A percentile compares a stretch with the other conserved stretches of the same genome.
Conservation (phyloP, 805 yeast genomes). For the Ogataea neopini region DNA sequence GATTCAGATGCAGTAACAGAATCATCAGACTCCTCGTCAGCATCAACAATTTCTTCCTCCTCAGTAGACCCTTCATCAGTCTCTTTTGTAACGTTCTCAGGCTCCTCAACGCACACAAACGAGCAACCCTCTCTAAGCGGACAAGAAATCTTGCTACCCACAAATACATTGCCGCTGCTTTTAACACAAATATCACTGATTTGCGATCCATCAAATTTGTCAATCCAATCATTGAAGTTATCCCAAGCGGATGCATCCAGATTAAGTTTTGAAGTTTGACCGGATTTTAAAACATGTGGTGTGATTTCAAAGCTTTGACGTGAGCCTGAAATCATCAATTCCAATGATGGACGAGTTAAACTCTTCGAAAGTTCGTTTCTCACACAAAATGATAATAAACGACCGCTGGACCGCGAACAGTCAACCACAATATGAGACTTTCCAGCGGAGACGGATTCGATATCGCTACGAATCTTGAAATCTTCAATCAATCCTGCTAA, state of each 20-base stretch:
- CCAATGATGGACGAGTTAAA: constrained; percentile 13
- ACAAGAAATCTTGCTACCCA: neutral
- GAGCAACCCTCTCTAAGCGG: neutral
- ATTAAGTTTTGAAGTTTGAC: constrained; percentile 9
- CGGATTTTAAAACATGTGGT: constrained; percentile 17
- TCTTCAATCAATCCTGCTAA: constrained; percentile 17
- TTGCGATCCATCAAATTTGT: neutral
- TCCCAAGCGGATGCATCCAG: constrained; percentile 14
- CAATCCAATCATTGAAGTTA: neutral
- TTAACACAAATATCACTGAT: neutral
- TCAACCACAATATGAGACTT: constrained; percentile 3
- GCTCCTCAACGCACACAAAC: neutral
- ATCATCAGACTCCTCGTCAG: constrained; percentile 1
- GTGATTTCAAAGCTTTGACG: constrained; percentile 9
- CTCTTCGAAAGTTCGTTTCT: constrained; percentile 11
- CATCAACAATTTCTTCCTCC: neutral
- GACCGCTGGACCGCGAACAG: constrained; percentile 4
- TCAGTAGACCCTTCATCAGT: neutral
- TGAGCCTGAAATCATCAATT: constrained; percentile 7
- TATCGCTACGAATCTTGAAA: constrained; percentile 9
- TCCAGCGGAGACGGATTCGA: neutral
- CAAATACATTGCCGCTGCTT: neutral
- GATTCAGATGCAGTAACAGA: constrained; percentile 5
- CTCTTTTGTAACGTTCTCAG: neutral
- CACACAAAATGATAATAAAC: constrained; percentile 9